A percentile compares a stretch with the other conserved stretches of the same genome.
These are phyloP conservation scores for Pseudogymnoascus sp. DNA, from an alignment of 2,329 filamentous ascomycete species.

Conservation along the genomic window DNA sequence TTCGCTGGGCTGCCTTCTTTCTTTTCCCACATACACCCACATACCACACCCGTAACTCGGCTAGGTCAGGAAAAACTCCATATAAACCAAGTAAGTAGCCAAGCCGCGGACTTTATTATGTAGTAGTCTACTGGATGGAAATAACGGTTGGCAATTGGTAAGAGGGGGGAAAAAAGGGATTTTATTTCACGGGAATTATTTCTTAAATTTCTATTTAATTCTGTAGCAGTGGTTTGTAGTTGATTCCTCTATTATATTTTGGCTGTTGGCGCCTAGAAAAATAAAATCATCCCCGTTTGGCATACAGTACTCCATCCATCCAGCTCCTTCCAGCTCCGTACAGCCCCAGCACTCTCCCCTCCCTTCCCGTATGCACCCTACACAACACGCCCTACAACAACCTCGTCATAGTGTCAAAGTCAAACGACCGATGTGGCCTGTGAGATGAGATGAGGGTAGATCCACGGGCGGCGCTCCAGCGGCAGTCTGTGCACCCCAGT, in stretches of 20 bases:
- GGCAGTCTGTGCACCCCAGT: neutral
- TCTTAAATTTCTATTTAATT: too few species aligned
- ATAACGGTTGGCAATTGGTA: too few species aligned
- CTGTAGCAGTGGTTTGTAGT: too few species aligned
- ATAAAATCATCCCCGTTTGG: neutral
- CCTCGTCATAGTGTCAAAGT: neutral
- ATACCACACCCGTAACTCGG: neutral
- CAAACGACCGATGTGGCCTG: neutral
- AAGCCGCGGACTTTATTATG: too few species aligned
- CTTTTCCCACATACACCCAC: neutral
- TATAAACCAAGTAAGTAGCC: neutral
- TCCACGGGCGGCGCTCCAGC: neutral
- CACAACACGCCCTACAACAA: neutral
- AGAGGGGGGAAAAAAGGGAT: too few species aligned
- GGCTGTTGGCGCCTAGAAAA: neutral
- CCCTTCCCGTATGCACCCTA: neutral
- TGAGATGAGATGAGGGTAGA: neutral
- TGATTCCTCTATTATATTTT: neutral
- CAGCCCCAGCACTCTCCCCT: neutral
- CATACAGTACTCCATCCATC: neutral
- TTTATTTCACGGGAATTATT: too few species aligned
- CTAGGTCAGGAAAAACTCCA: neutral
- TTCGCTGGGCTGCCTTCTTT: neutral
- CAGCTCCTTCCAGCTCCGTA: too few species aligned
- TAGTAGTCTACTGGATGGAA: too few species aligned